Base-by-base conservation (phyloP, 169 alveolate species). In the Amoebophrya sp. region DNA sequence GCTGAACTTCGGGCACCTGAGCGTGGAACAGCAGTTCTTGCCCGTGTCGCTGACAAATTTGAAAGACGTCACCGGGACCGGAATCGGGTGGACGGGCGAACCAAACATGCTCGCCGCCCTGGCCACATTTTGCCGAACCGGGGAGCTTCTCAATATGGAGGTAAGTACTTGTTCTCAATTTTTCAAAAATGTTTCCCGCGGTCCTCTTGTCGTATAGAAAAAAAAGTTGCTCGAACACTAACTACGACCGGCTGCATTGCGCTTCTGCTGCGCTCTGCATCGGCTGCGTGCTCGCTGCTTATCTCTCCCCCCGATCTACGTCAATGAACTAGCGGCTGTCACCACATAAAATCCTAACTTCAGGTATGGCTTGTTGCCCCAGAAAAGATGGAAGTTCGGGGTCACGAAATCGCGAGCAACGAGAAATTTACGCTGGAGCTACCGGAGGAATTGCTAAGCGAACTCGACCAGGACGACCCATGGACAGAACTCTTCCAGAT, bases 401-500 rank as follows among this genome's bases (percentile, higher is more conserved):
- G 83, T 2, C 83, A 66, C 83, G 83, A 66, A 25, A n/a, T 66
- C 32, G 35, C 38, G 39, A 66, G 83, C 83, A 66, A 66, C 83
- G 83, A 66, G 83, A 18, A n/a, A 25, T 66, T 66, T n/a, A 25
- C 83, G 32, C 83, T 66, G 32, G 35, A 7, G 29, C 35, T 66
- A 25, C 83, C 83, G 83, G 83, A 66, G 83, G 83, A 66, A 25
- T 25, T 66, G 32, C 32, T 66, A 1, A 66, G 10, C 29, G 83
- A 66, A n/a, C 35, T 66, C 32, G 83, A 66, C 83, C 83, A 66
- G 83, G 83, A 66, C 2, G 83, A 66, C 35, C 83, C 83, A 66
- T 66, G 83, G 83, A 66, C 83, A n/a, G 83, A 66, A 25, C 83
- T 66, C 38, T 66, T 66, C 83, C 83, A 66, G 83, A 66, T 66